phyloP scores from a whole-genome alignment of 768 basidiomycete species.

The Boletus sp. region DNA sequence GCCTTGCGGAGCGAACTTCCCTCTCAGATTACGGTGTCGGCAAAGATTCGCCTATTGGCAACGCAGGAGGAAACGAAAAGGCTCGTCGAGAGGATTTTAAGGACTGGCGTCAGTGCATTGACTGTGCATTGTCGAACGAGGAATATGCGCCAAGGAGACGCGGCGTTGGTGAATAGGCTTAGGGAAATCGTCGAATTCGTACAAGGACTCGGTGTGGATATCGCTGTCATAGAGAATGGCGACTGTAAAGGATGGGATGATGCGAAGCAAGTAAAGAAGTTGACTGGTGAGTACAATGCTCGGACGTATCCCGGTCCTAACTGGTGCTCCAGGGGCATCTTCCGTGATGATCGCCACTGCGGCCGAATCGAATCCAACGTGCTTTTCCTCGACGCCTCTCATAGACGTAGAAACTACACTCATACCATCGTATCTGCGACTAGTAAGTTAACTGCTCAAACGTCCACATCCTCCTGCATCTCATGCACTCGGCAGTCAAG shows the following conservation, averaged over 20 bases:
- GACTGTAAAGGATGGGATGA: conserved; percentile 83
- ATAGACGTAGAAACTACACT: conserved; percentile 66
- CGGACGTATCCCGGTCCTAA: background rate
- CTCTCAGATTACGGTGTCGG: conserved; percentile 80
- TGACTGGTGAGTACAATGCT: conserved; percentile 57
- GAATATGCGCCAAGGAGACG: conserved; percentile 82
- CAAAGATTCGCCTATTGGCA: conserved; percentile 88
- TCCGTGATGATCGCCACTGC: conserved; percentile 97
- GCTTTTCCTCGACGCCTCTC: conserved; percentile 71
- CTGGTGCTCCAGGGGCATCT: conserved; percentile 55
- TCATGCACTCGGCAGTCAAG: conserved; percentile 45
- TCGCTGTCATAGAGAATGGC: conserved; percentile 94
- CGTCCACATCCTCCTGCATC: background rate
- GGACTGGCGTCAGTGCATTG: conserved; percentile 83
- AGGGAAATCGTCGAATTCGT: conserved; percentile 86
- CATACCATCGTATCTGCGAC: conserved; percentile 67
- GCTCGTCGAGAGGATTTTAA: conserved; percentile 83
- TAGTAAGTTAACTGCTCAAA: conserved; percentile 43
- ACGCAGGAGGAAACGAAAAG: conserved; percentile 83
- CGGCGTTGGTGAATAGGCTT: conserved; percentile 74
- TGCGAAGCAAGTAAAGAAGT: conserved; percentile 64
- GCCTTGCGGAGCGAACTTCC: conserved; percentile 72
- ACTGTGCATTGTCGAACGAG: conserved; percentile 95
- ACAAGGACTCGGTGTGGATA: conserved; percentile 61
- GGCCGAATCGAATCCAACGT: conserved; percentile 89